A percentile compares a stretch with the other conserved stretches of the same genome.
These are phyloP conservation scores for Leucosporidium scottii DNA, from an alignment of 768 basidiomycete genomes.

Conservation along the genomic window DNA sequence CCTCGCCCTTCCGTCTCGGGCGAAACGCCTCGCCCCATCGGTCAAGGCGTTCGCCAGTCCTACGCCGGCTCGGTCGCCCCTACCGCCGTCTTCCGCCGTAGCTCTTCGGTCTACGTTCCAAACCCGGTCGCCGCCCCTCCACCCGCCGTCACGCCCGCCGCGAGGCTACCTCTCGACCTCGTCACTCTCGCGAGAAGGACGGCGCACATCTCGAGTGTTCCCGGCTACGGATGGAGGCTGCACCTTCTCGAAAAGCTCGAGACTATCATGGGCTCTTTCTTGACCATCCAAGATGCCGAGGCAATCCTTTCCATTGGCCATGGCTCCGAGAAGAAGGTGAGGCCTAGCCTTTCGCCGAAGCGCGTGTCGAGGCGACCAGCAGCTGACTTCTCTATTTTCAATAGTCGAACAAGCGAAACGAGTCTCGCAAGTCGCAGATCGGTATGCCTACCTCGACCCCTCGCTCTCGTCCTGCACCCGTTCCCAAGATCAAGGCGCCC, in stretches of 20 bases:
- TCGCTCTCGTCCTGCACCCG: not conserved
- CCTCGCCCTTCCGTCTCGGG: not conserved
- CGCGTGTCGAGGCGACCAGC: not conserved
- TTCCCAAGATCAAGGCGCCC: slow-evolving; percentile 2
- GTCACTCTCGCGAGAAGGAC: slow-evolving; percentile 24
- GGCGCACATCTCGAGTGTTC: slow-evolving; percentile 16
- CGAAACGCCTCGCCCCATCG: slow-evolving; percentile 1
- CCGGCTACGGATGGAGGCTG: slow-evolving; percentile 27
- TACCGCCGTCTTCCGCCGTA: slow-evolving; percentile 7
- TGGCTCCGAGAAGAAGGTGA: slow-evolving; percentile 6
- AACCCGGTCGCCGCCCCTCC: not conserved
- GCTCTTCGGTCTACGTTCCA: slow-evolving; percentile 18
- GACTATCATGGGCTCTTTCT: slow-evolving; percentile 21
- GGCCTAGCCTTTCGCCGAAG: not conserved
- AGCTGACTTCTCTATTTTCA: not conserved
- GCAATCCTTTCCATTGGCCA: slow-evolving; percentile 22
- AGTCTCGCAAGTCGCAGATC: slow-evolving; percentile 21
- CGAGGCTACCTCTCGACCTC: slow-evolving; percentile 16
- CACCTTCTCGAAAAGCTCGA: slow-evolving; percentile 31
- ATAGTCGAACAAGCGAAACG: not conserved
- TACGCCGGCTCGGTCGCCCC: not conserved
- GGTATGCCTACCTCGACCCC: not conserved
- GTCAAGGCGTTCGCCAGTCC: not conserved
- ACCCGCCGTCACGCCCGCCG: not conserved
- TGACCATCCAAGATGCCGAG: slow-evolving; percentile 23